Evolutionary conservation across 345 rosid genomes (phyloP), one percentile per base, ranked within the genome.

Genomic region (Toxicodendron radicans): DNA sequence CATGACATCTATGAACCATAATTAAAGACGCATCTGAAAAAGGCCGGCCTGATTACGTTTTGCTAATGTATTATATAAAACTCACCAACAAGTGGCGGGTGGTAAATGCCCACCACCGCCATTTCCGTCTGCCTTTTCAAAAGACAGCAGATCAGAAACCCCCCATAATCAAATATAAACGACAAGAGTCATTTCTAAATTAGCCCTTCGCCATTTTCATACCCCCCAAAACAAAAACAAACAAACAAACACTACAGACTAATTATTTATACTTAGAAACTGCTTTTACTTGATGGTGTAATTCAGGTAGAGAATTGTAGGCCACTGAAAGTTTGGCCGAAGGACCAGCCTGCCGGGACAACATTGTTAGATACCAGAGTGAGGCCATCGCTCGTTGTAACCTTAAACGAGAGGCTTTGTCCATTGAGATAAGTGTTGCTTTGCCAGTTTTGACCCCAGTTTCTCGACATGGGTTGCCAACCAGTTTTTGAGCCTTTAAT

Each of bases 371-470:
- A 85, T 75, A 82, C 81, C 0, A 81, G 61, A 1, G 78, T 80
- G 43, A 75, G 79, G 23, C 90, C 86, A 59, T 85, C 89, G 24
- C 87, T 82, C 10, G 83, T 83, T 27, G 82, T 82, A 3, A 88
- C 87, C 77, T 68, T 83, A 27, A 87, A 88, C 33, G 89, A 86
- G 43, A 87, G 80, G 74, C 83, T 83, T 69, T 88, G 90, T 51
- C 89, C 88, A 1, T 83, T 69, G 0, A 88, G 71, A 3, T 80
- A 77, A 49, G 38, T 43, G 75, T 88, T 87, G 81, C 82, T 83
- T 74, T 88, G 90, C 90, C 89, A 87, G 60, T 88, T 88, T n/a
- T 88, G 90, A 0, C 87, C 92, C 88, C 90, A 88, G 49, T 87
- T 88, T 21, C 89, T 78, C 52, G 89, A 85, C 89, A 88, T 80